Conservation (phyloP, 768 basidiomycete species). For the Zangia roseola region DNA sequence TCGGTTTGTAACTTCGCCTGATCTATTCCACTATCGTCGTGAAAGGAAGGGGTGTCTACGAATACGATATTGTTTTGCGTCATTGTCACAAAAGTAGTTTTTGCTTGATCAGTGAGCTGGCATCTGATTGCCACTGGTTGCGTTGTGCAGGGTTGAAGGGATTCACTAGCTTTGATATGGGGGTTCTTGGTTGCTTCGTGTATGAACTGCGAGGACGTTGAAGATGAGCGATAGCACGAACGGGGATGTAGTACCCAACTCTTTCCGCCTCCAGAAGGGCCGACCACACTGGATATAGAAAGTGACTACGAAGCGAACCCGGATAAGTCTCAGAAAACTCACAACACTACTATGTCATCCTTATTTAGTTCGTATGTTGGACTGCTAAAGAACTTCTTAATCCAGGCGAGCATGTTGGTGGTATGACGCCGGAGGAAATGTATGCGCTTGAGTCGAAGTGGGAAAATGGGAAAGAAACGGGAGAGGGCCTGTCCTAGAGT, state of each 20-base stretch:
- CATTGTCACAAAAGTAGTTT: neutral
- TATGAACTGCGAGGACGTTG: conserved; percentile 8
- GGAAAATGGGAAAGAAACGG: no score
- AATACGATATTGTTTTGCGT: conserved; percentile 14
- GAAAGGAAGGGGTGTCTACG: conserved; percentile 24
- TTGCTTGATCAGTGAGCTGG: neutral
- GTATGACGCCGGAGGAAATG: no score
- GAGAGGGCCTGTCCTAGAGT: no score
- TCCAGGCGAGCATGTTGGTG: neutral
- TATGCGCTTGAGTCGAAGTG: no score
- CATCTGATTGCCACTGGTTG: conserved; percentile 14
- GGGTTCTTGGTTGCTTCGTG: neutral
- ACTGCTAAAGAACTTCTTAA: neutral
- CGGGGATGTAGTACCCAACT: conserved; percentile 9
- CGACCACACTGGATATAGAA: conserved; percentile 10
- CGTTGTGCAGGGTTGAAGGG: neutral
- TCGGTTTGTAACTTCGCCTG: neutral
- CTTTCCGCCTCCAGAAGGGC: conserved; percentile 21
- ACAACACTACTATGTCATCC: conserved; percentile 23
- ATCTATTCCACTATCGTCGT: neutral
- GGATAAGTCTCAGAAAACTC: neutral
- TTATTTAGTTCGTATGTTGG: neutral
- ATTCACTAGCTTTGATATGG: neutral
- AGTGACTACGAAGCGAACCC: neutral
- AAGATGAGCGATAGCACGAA: neutral